Evolutionary conservation across 2,329 filamentous ascomycete genomes (phyloP).

Genomic region (Tolypocladium amazonense): DNA sequence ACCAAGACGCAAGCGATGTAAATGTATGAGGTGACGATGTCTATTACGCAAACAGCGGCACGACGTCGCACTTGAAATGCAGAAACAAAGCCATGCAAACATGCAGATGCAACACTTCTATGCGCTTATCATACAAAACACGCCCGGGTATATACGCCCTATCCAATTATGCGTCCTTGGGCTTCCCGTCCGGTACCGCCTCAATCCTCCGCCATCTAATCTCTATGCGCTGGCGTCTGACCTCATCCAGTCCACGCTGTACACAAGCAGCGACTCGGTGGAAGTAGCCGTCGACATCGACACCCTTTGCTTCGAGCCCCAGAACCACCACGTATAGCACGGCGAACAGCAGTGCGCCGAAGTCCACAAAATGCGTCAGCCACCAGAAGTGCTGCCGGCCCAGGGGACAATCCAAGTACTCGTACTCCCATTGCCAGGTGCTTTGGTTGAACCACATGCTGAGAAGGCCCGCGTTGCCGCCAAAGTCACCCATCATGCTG

Average conservation of each 20-base stretch:
- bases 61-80: too few relatives aligned
- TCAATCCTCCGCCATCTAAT: not conserved
- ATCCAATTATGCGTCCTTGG: conserved; percentile 11
- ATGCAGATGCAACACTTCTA: not conserved
- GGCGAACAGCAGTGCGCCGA: conserved; percentile 30
- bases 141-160: conserved; percentile 2
- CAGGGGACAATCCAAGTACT: conserved; percentile 67
- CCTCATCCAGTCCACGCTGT: conserved; percentile 4
- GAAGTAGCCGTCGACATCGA: conserved; percentile 23
- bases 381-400: conserved; percentile 93
- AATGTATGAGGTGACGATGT: not conserved
- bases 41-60: not conserved
- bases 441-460: conserved; percentile 79
- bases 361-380: conserved; percentile 68
- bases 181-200: conserved; percentile 7
- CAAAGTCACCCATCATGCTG: conserved; percentile 97
- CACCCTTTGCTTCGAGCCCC: conserved; percentile 16
- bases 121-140: conserved; percentile 1
- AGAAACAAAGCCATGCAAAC: not conserved
- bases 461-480: conserved; percentile 81
- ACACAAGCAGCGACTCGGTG: conserved; percentile 8
- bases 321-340: conserved; percentile 14
- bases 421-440: conserved; percentile 67
- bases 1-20: not conserved
- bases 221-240: not conserved